Evolutionary conservation across 1,139 yeast species (phyloP), one percentile per base, ranked within the genome.

Genomic region (Torulaspora globosa): DNA sequence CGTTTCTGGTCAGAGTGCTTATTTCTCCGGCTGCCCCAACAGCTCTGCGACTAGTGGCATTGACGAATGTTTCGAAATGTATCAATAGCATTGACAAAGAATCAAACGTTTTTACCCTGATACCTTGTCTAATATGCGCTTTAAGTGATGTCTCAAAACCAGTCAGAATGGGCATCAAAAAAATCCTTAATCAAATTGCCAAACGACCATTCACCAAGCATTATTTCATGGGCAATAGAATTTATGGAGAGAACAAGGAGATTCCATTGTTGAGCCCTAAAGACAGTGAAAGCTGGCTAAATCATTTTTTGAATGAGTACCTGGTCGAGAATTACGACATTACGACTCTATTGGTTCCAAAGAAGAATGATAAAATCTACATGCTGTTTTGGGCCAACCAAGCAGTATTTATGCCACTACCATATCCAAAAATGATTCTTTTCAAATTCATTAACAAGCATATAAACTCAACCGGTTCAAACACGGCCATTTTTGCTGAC

Each of bases 241-340:
- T 79, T 10, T 79, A 75, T 54, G 84, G 82, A 10, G 60, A 67
- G 1, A 72, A 63, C 24, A 75, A 66, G 43, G 69, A 65, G 51
- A 73, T 72, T 40, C 78, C 84, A 19, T 73, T 83, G 58, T 71
- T 88, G 30, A 71, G 84, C 30, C 84, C 89, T 40, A 76, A 78
- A 44, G 95, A 87, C 60, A 79, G 81, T 4, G 67, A 70, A 32
- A 55, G 58, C 9, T 68, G 89, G 60, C 54, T 80, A 21, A 65
- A 69, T 2, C 63, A 71, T n/a, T 65, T 85, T 37, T 57, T 70
- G 39, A 66, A 70, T 9, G 76, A 74, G 41, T 70, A 75, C 46
- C 60, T 69, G 30, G 65, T 78, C 48, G 84, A 80, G 53, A 64
- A 66, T 36, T 61, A 67, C 18, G 75, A 71, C 37, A 63, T 79